phyloP scores from a whole-genome alignment of 805 yeast species.

The Candida succiphila region DNA sequence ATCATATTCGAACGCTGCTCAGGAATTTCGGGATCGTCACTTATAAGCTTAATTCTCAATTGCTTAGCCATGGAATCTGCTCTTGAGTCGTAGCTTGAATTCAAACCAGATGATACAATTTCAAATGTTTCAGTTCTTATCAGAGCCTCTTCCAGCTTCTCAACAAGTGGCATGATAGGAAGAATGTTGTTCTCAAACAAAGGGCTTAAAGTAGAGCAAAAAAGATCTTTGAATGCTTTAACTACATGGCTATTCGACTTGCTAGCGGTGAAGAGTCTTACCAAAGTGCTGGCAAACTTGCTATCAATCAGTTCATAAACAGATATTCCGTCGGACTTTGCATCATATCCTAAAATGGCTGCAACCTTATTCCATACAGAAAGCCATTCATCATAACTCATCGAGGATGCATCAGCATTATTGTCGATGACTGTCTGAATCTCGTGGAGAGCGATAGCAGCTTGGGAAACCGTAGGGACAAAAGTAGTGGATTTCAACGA shows the following conservation, averaged over 20 bases:
- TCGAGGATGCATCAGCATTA: slow-evolving; percentile 8
- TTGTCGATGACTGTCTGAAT: slow-evolving; percentile 15
- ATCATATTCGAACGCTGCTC: slow-evolving; percentile 21
- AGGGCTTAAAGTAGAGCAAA: slow-evolving; percentile 22
- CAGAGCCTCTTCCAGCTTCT: slow-evolving; percentile 60
- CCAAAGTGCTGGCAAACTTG: slow-evolving; percentile 43
- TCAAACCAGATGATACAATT: slow-evolving; percentile 24
- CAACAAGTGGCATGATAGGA: slow-evolving; percentile 36
- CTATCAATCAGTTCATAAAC: slow-evolving; percentile 70
- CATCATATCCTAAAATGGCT: slow-evolving; percentile 20
- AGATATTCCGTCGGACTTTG: slow-evolving; percentile 28
- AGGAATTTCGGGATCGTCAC: slow-evolving; percentile 24
- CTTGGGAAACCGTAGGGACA: slow-evolving; percentile 14
- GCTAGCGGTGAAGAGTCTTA: slow-evolving; percentile 21
- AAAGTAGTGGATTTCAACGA: slow-evolving; percentile 13
- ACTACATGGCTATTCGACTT: too few species aligned
- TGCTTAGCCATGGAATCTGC: slow-evolving; percentile 65
- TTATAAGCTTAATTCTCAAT: slow-evolving; percentile 44
- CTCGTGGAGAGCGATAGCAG: slow-evolving; percentile 19
- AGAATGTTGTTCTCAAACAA: slow-evolving; percentile 16
- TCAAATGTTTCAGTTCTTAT: slow-evolving; percentile 69
- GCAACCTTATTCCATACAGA: slow-evolving; percentile 29
- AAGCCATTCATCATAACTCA: slow-evolving; percentile 19
- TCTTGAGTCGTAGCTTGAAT: slow-evolving; percentile 18
- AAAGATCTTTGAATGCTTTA: slow-evolving; percentile 33